phyloP scores from a whole-genome alignment of 257 asterid species.

The Solanum rostratum region DNA sequence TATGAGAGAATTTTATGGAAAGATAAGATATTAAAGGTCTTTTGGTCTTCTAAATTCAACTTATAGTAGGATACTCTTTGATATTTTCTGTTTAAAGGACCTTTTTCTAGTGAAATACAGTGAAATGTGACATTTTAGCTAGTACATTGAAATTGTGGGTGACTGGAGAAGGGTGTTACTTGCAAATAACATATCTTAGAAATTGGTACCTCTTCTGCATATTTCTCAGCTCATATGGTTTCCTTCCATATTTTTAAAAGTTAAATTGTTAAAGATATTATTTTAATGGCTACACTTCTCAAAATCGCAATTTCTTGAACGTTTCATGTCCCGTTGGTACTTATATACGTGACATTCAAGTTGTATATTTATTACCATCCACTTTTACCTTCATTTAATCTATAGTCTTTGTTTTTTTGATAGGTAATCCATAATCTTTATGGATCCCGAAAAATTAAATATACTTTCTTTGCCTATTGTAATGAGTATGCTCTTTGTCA shows the following conservation, averaged over 20 bases:
- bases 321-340: neutral
- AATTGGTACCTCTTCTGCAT: neutral
- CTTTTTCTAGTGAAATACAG: neutral
- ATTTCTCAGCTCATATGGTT: neutral
- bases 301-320: neutral
- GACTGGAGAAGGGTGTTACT: neutral
- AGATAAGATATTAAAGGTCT: neutral
- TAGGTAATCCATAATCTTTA: neutral
- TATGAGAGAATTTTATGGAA: neutral
- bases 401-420: neutral
- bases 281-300: neutral
- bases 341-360: neutral
- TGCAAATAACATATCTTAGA: neutral
- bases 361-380: neutral
- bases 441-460: neutral
- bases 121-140: neutral
- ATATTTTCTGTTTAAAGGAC: neutral
- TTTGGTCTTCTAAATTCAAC: neutral
- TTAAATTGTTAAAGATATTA: neutral
- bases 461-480: neutral
- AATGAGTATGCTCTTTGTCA: constrained; percentile 15
- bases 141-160: neutral
- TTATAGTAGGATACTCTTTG: neutral
- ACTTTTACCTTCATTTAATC: neutral
- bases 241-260: neutral